Conservation (phyloP, 139 green algal species). For the Closterium sp. region DNA sequence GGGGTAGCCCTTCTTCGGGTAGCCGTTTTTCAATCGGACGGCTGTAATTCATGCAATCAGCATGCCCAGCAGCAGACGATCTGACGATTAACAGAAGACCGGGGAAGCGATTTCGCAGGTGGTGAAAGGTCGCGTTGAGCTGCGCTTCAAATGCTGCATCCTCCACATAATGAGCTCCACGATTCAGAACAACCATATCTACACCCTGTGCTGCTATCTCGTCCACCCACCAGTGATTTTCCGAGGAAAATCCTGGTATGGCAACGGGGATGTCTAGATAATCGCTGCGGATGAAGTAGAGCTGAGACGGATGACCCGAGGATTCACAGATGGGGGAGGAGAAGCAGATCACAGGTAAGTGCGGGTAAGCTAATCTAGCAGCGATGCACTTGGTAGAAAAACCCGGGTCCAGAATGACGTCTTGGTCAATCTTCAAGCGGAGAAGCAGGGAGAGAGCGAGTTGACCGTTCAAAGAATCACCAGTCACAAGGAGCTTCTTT, state of each 20-base stretch:
- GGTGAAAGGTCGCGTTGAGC: background rate
- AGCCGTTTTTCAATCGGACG: background rate
- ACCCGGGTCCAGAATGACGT: background rate
- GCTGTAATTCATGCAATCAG: background rate
- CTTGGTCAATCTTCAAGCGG: background rate
- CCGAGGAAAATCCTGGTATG: background rate
- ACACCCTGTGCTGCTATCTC: background rate
- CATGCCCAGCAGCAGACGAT: conserved; percentile 1
- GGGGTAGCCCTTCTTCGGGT: background rate
- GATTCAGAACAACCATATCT: background rate
- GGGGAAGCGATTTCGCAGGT: background rate
- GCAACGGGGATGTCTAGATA: background rate
- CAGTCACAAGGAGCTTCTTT: background rate
- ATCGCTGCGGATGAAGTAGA: background rate
- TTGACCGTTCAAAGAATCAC: background rate
- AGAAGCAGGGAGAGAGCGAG: background rate
- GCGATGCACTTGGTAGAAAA: background rate
- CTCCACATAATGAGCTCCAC: background rate
- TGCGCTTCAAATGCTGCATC: background rate
- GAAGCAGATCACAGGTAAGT: background rate
- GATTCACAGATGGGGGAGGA: background rate
- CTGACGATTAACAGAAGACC: background rate
- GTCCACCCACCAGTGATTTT: background rate
- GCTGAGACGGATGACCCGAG: background rate
- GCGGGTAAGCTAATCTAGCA: background rate